Evolutionary conservation across 176 grass and related monocot genomes (phyloP), one percentile per base, ranked within the genome.

Genomic region (Musa acuminata): DNA sequence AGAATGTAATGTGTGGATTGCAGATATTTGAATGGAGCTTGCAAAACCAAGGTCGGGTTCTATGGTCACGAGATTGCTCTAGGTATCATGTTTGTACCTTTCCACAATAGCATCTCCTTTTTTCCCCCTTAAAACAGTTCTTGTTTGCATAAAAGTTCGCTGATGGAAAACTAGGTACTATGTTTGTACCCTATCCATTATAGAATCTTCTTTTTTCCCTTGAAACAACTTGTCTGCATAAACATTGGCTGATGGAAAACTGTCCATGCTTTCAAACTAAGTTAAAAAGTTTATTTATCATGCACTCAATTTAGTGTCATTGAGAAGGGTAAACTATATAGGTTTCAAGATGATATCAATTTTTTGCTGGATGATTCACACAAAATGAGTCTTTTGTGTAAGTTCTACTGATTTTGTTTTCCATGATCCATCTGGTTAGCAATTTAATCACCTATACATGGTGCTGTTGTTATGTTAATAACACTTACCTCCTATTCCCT

Each of bases 1-100:
- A 65, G 72, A 53, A 59, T 23, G 35, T 55, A 51, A 25, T 67
- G 17, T 79, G 48, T 74, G 53, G 24, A 13, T 83, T 80, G 62
- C 82, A 98, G 94, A 98, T 98, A 83, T 87, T 98, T 87, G 90
- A 98, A 82, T 98, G 94, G 94, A 98, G 94, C 83, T 87, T 98
- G 73, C 90, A 93, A 72, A 98, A 98, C 72, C 94, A 98, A 91
- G 94, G 94, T 78, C 90, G 88, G 68, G 86, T 93, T 81, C 80
- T 93, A 73, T 97, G 87, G 90, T 93, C 94, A 66, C 92, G 83
- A 87, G 87, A 97, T 83, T 91, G 94, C 75, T 89, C 81, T 74
- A 90, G 87, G 94, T 97, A 88, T 83, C 57, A 75, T 78, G 64
- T 51, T 58, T 55, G 25, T 67, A 13, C 51, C 14, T n/a, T 22